Evolutionary conservation across 2,329 filamentous ascomycete species (phyloP).

Genomic region (Penicillium sp.): DNA sequence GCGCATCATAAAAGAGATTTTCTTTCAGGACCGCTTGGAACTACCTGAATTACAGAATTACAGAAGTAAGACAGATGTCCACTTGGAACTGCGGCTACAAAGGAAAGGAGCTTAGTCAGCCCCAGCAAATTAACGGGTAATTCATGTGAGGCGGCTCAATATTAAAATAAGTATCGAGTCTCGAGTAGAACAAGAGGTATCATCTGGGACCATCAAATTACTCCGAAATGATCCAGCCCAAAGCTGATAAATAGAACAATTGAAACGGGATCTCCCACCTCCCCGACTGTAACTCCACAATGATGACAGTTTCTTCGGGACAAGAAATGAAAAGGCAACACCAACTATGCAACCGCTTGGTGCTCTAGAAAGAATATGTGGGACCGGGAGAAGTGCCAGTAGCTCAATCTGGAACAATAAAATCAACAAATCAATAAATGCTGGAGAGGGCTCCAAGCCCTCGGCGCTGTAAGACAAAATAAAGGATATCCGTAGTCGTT

Average conservation of each 20-base stretch:
- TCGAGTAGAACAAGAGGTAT: conserved; percentile 10
- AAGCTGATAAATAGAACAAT: conserved; percentile 4
- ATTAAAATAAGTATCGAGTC: background rate
- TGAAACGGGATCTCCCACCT: background rate
- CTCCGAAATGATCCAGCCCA: conserved; percentile 17
- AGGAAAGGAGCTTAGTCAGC: conserved; percentile 3
- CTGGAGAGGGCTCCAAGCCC: conserved; percentile 7
- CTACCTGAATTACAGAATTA: background rate
- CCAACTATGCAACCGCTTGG: conserved; percentile 23
- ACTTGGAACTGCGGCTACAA: background rate
- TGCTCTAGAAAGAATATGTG: conserved; percentile 11
- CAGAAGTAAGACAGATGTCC: background rate
- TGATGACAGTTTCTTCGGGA: conserved; percentile 2
- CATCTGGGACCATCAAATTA: conserved; percentile 14
- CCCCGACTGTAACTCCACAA: conserved; percentile 5
- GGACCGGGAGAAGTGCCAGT: conserved; percentile 2
- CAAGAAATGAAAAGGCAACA: conserved; percentile 11
- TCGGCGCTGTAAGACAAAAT: conserved; percentile 11
- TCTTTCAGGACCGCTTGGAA: background rate
- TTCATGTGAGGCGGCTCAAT: background rate
- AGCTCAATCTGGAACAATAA: conserved; percentile 14
- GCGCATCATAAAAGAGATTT: conserved; percentile 11
- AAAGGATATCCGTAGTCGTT: conserved; percentile 22
- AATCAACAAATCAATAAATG: background rate
- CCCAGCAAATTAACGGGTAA: background rate